Base-by-base conservation (phyloP, 2,329 filamentous ascomycete genomes). In the Lanzia echinophila region DNA sequence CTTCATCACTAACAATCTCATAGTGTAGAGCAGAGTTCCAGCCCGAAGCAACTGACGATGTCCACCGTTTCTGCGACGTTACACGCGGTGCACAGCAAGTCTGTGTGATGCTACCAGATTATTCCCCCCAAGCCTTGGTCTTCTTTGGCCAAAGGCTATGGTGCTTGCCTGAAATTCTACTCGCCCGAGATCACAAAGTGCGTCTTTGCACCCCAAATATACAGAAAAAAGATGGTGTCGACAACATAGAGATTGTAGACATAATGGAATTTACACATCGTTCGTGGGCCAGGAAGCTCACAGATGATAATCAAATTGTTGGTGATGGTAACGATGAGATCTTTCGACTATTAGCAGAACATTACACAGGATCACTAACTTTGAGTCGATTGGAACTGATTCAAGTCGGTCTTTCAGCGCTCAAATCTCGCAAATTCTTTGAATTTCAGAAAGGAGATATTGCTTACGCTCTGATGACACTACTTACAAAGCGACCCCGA, bases 391-490 rank as follows among this genome's bases (percentile, higher is more conserved):
- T 55, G 7, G 53, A 55, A 32, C 28, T 55, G 6, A 55, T 55
- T 11, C 53, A 55, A 28, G 19, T 46, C 20, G 48, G 32, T 19
- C 42, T 55, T 28, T 13, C n/a, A 33, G 53, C 53, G 17, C 20
- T 55, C 12, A 44, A 44, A n/a, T 55, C 53, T 22, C 50, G 53
- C 12, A 20, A 46, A 7, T 52, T 20, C 15, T 52, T 42, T 11
- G 39, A 54, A 34, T 56, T 56, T 3, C 54, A 54, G 34, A 45
- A 38, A 3, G 67, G 62, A 4, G 68, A 69, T 47, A 59, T 67
- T 1, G 63, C 67, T 3, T 68, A 69, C 19, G 67, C 68, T 2
- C 62, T 69, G 2, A 69, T 69, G 67, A 58, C 59, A 17, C 58
- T 69, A 1, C 56, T 69, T 4, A 59, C 62, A 28, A 60, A 67